Conservation (phyloP, 2,329 filamentous ascomycete genomes). For the Diaporthe helianthi region DNA sequence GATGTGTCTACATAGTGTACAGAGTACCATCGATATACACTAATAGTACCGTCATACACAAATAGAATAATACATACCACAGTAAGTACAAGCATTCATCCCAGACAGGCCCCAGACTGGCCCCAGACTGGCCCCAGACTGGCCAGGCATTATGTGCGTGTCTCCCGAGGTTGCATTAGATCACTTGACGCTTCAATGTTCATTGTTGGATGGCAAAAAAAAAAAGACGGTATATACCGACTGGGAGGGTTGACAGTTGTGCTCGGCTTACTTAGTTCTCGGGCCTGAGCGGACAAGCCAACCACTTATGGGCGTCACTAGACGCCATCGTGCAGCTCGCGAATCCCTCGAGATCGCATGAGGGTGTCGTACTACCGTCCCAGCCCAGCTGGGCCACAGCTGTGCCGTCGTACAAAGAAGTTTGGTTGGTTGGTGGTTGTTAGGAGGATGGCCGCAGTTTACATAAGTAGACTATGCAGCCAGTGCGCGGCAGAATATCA, state of each 20-base stretch:
- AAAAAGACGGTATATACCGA: constrained; percentile 3
- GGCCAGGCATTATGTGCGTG: not conserved
- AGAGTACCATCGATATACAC: no score
- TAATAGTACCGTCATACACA: no score
- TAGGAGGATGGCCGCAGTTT: no score
- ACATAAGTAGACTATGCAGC: no score
- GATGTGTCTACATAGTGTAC: no score
- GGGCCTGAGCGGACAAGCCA: constrained; percentile 21
- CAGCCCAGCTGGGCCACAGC: not conserved
- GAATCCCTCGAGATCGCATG: constrained; percentile 20
- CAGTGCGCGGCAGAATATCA: not conserved
- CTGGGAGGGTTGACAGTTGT: constrained; percentile 7
- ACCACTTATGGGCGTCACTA: constrained; percentile 18
- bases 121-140: no score
- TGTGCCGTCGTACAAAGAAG: not conserved
- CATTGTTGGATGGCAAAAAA: not conserved
- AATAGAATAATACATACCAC: not conserved
- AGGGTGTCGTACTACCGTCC: constrained; percentile 13
- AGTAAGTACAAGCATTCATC: no score
- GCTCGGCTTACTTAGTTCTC: constrained; percentile 17
- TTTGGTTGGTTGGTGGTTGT: constrained; percentile 18
- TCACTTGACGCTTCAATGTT: no score
- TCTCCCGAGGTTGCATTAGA: not conserved
- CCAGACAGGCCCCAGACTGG: no score
- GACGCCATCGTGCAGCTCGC: constrained; percentile 18